Evolutionary conservation across 176 grass and related monocot genomes (phyloP).

Genomic region (Phragmites australis): DNA sequence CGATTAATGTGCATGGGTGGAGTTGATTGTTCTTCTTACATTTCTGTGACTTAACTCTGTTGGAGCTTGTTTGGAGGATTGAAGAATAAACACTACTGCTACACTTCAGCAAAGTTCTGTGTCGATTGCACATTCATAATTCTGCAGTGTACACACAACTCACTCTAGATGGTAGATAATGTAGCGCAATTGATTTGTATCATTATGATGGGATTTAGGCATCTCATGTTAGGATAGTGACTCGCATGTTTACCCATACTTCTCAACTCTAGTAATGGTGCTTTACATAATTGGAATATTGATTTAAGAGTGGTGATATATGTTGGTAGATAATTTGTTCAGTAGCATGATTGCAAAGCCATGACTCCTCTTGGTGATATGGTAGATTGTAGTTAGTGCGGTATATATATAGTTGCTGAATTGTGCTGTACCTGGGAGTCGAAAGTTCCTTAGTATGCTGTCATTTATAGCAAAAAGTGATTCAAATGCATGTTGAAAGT

Average conservation of each 20-base stretch:
- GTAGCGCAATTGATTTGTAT: no score
- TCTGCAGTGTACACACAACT: background rate
- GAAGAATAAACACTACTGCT: no score
- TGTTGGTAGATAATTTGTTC: background rate
- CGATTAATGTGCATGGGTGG: background rate
- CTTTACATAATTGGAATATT: background rate
- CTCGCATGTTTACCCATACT: background rate
- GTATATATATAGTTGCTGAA: background rate
- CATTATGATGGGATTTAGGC: no score
- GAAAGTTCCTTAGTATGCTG: background rate
- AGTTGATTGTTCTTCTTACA: background rate
- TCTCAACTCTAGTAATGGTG: background rate
- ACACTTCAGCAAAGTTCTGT: background rate
- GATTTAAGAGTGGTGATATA: background rate
- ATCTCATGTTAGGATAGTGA: background rate
- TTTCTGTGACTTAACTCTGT: background rate
- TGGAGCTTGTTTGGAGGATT: background rate
- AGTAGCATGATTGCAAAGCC: background rate
- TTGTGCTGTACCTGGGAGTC: background rate
- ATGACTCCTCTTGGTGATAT: background rate
- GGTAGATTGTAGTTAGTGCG: background rate
- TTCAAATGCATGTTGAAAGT: background rate
- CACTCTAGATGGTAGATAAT: background rate
- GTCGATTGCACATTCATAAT: background rate
- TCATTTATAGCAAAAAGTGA: background rate